A percentile compares a stretch with the other conserved stretches of the same genome.
phyloP scores from a whole-genome alignment of 2,329 filamentous ascomycete genomes.

The Fusarium napiforme region DNA sequence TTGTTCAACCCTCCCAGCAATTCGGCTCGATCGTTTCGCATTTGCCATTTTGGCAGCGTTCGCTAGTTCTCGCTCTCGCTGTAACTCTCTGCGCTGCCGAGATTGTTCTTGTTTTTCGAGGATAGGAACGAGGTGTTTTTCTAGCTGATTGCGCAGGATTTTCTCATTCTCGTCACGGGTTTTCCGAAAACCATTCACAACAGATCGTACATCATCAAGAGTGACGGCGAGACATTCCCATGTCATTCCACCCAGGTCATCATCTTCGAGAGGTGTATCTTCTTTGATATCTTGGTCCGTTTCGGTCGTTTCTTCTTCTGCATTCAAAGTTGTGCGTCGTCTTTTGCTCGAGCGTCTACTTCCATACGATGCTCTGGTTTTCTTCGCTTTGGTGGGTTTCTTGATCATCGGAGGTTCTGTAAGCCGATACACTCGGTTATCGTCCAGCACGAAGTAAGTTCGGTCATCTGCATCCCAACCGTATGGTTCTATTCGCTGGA shows the following conservation, averaged over 20 bases:
- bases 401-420: constrained; percentile 76
- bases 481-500: constrained; percentile 78
- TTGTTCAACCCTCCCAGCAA: constrained; percentile 83
- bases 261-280: constrained; percentile 55
- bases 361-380: constrained; percentile 61
- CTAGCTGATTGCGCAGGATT: constrained; percentile 75
- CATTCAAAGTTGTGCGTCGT: constrained; percentile 64
- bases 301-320: constrained; percentile 48
- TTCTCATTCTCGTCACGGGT: constrained; percentile 89
- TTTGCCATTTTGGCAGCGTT: constrained; percentile 89
- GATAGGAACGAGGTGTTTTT: constrained; percentile 83
- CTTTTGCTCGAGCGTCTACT: constrained; percentile 77
- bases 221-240: constrained; percentile 95
- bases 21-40: constrained; percentile 90
- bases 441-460: constrained; percentile 90
- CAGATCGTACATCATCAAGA: constrained; percentile 77
- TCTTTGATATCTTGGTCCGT: constrained; percentile 52
- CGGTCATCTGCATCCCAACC: constrained; percentile 92
- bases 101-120: constrained; percentile 82
- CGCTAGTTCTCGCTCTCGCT: constrained; percentile 80
- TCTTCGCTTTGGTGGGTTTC: constrained; percentile 75
- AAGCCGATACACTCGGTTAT: constrained; percentile 90
- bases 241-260: constrained; percentile 78
- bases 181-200: constrained; percentile 77
- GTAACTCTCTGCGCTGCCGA: constrained; percentile 74